Evolutionary conservation across 2,329 filamentous ascomycete species (phyloP), one percentile per base, ranked within the genome.

Genomic region (Ascochyta rabiei): DNA sequence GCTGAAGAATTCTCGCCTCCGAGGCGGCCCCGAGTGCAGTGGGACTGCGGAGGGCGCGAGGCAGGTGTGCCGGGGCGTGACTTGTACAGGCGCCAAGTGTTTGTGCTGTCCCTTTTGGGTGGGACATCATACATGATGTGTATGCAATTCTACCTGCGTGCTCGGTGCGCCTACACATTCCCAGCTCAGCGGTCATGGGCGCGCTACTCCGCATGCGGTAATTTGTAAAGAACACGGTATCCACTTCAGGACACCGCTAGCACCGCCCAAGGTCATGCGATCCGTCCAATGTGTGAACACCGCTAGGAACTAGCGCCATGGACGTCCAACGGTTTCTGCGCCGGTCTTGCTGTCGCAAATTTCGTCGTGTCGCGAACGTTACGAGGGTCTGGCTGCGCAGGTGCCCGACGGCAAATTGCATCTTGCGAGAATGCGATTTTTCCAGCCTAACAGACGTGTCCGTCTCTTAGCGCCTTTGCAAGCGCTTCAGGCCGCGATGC

Each of bases 401-500:
- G 37, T 65, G 64, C 62, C 63, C 65, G 62, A 69, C 23, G 45
- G 30, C 40, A 49, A 41, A 37, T 46, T 41, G 35, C 40, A 37
- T 33, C 4, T 18, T 48, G 40, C 23, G 9, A 33, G 33, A 45
- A 33, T 30, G 42, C 34, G 23, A 39, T 45, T 35, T 35, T 44
- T 34, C 21, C 38, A 42, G 48, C 16, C 51, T 47, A 35, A 44
- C 48, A 49, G 58, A 38, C 58, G 51, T 43, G 44, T 45, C 38
- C 54, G 40, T 52, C 41, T 35, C 30, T 47, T 57, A 38, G 46
- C 41, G 45, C 34, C n/a, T 49, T 40, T 30, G 41, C 54, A 55
- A 35, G 26, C 50, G 57, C 39, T 64, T 39, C 68, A 64, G 3
- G 61, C 67, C 10, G 57, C 45, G 43, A 67, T 56, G 23, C 68